Evolutionary conservation across 2,329 filamentous ascomycete genomes (phyloP).

Genomic region (Plenodomus tracheiphilus): DNA sequence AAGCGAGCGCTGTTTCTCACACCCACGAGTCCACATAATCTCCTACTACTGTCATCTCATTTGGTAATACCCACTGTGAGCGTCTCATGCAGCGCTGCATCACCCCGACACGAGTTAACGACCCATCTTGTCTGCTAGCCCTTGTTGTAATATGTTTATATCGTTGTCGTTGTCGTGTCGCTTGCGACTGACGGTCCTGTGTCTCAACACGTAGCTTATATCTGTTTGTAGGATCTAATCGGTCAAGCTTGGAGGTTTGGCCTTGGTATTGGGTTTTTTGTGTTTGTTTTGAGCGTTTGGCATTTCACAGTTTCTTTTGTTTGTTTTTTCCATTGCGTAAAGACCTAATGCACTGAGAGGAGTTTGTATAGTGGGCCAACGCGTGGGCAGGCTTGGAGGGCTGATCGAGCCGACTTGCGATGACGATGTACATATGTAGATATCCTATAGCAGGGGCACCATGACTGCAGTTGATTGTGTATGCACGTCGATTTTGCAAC

Average conservation of each 20-base stretch:
- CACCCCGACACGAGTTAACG: conserved; percentile 33
- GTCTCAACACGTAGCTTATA: neutral
- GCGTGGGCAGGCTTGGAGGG: neutral
- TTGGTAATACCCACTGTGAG: conserved; percentile 28
- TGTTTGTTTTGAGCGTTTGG: neutral
- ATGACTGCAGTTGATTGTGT: neutral
- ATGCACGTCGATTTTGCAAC: neutral
- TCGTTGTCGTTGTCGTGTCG: neutral
- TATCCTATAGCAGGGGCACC: neutral
- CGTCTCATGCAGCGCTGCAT: conserved; percentile 13
- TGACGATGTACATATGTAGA: neutral
- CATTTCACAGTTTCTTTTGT: neutral
- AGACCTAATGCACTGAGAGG: neutral
- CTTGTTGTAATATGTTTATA: conserved; percentile 20
- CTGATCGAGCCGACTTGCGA: neutral
- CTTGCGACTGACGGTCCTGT: conserved; percentile 7
- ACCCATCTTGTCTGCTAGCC: conserved; percentile 15
- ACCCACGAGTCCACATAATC: conserved; percentile 4
- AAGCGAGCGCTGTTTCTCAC: conserved; percentile 14
- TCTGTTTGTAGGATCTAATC: conserved; percentile 27
- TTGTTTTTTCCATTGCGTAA: neutral
- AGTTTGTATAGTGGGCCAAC: neutral
- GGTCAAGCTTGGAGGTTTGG: conserved; percentile 25
- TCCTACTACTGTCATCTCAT: conserved; percentile 12
- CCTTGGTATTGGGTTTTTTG: neutral